These are phyloP conservation scores for Euptelea pleiosperma DNA, from an alignment of 164 flowering plant species.

Conservation along the genomic window DNA sequence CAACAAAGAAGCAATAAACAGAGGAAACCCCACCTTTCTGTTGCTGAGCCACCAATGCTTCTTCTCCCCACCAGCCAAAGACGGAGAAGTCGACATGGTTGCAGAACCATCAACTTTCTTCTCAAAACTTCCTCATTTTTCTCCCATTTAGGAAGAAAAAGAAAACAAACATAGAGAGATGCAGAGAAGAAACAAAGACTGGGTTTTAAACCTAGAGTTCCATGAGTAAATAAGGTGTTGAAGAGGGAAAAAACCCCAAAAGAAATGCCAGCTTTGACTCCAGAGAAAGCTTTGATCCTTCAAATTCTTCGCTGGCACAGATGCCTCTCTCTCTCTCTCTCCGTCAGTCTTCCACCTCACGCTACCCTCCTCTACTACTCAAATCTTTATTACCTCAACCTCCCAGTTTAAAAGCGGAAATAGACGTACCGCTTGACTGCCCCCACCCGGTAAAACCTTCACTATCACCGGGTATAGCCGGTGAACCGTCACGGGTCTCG, in stretches of 20 bases:
- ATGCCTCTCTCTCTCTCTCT: slow-evolving; percentile 36
- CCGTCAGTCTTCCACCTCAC: too few relatives aligned
- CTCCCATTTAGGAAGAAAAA: slow-evolving; percentile 3
- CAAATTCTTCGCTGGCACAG: slow-evolving; percentile 72
- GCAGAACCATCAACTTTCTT: slow-evolving; percentile 8
- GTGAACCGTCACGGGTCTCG: slow-evolving; percentile 42
- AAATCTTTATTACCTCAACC: too few relatives aligned
- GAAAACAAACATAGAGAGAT: slow-evolving; percentile 13
- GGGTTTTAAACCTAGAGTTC: slow-evolving; percentile 7
- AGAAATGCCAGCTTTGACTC: slow-evolving; percentile 85
- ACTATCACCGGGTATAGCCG: slow-evolving; percentile 27
- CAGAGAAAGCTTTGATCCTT: slow-evolving; percentile 59
- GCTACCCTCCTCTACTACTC: too few relatives aligned
- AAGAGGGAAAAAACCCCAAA: too few relatives aligned
- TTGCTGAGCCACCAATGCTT: slow-evolving; percentile 94
- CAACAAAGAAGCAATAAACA: not conserved
- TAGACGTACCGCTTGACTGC: too few relatives aligned
- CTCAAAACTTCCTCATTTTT: slow-evolving; percentile 13
- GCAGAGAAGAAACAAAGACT: not conserved
- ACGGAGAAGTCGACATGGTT: slow-evolving; percentile 51
- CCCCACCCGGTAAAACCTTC: slow-evolving; percentile 15
- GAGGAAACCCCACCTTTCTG: slow-evolving; percentile 58
- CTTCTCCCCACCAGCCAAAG: slow-evolving; percentile 49
- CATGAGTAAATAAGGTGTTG: too few relatives aligned
- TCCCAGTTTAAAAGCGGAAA: too few relatives aligned